A percentile compares a stretch with the other conserved stretches of the same genome.
These are phyloP conservation scores for Aspergillus sp. DNA, from an alignment of 2,329 filamentous ascomycete species.

Conservation along the genomic window DNA sequence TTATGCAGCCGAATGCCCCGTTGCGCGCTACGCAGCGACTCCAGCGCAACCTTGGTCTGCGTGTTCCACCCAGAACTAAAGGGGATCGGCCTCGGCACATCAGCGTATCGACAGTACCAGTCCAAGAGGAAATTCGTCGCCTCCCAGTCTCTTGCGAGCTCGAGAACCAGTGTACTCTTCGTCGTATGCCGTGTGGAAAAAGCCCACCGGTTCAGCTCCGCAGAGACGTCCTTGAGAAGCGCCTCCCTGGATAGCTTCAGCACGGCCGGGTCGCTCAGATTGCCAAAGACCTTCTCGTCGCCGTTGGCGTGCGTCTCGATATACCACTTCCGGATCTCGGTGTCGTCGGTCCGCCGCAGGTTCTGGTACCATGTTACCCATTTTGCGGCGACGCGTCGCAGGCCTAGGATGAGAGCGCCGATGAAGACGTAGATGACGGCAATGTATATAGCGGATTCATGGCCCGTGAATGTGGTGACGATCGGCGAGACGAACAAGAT, in stretches of 20 bases:
- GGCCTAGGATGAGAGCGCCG: conserved; percentile 50
- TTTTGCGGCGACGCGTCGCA: conserved; percentile 55
- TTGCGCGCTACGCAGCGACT: conserved; percentile 53
- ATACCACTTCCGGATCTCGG: conserved; percentile 43
- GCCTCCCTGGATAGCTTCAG: conserved; percentile 49
- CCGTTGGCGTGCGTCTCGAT: conserved; percentile 32
- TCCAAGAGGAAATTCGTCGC: conserved; percentile 56
- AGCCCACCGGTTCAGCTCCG: conserved; percentile 44
- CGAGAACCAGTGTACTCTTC: conserved; percentile 47
- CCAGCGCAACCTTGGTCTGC: conserved; percentile 55
- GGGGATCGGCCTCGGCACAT: conserved; percentile 51
- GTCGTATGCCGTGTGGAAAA: conserved; percentile 45
- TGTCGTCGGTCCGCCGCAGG: conserved; percentile 40
- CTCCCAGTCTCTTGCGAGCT: conserved; percentile 53
- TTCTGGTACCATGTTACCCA: conserved; percentile 59
- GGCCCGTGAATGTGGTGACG: conserved; percentile 52
- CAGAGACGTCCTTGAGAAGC: conserved; percentile 46
- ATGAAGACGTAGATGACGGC: conserved; percentile 56
- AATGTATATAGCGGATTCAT: conserved; percentile 59
- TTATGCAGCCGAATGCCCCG: conserved; percentile 58
- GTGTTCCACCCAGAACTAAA: conserved; percentile 60
- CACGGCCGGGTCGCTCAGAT: conserved; percentile 50
- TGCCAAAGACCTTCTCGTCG: conserved; percentile 42
- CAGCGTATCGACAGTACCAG: conserved; percentile 53
- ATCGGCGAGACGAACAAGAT: conserved; percentile 59